A percentile compares a stretch with the other conserved stretches of the same genome.
Evolutionary conservation across 2,329 filamentous ascomycete species (phyloP).

Genomic region (Venturiaceae sp.): DNA sequence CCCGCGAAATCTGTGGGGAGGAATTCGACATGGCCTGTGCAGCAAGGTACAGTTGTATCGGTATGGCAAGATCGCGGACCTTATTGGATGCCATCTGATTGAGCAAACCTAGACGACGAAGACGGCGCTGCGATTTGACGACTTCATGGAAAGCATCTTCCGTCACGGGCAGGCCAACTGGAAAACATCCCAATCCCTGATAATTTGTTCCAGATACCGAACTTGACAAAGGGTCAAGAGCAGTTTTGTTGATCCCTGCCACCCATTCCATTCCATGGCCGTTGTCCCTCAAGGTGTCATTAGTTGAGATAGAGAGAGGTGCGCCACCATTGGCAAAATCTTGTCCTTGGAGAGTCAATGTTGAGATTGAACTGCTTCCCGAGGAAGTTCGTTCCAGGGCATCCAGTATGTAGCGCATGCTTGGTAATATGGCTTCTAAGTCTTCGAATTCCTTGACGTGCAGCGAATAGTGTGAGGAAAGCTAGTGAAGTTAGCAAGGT

Average conservation of each 20-base stretch:
- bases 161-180: conserved; percentile 22
- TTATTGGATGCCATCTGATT: conserved; percentile 16
- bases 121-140: conserved; percentile 20
- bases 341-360: conserved; percentile 1
- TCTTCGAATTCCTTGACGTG: conserved; percentile 1
- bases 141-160: conserved; percentile 22
- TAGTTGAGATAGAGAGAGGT: conserved; percentile 10
- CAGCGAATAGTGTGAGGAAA: background rate
- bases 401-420: conserved; percentile 1
- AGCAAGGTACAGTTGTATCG: conserved; percentile 6
- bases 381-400: background rate
- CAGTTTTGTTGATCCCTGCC: conserved; percentile 15
- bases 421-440: conserved; percentile 1
- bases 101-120: conserved; percentile 21
- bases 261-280: conserved; percentile 19
- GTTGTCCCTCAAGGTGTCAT: conserved; percentile 7
- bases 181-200: conserved; percentile 23
- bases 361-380: conserved; percentile 1
- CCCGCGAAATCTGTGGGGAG: conserved; percentile 13
- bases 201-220: conserved; percentile 20
- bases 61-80: conserved; percentile 14
- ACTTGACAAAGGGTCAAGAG: conserved; percentile 21
- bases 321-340: conserved; percentile 17
- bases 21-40: conserved; percentile 7
- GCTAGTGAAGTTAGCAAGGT: background rate